These are phyloP conservation scores for Pterocarpus macrocarpus DNA, from an alignment of 306 rosid genomes.

Conservation along the genomic window DNA sequence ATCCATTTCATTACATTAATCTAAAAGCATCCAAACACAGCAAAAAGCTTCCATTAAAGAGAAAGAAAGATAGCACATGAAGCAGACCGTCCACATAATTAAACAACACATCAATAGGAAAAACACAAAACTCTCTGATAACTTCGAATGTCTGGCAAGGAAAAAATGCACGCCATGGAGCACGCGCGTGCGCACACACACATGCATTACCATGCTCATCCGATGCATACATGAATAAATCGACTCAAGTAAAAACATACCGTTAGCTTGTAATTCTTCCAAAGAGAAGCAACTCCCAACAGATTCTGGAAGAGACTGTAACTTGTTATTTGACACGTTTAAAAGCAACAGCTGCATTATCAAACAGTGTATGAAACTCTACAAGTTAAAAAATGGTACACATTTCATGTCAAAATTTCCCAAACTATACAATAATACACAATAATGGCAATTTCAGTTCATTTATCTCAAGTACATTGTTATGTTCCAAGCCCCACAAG, in stretches of 20 bases:
- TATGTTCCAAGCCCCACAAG: constrained; percentile 27
- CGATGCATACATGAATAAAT: constrained; percentile 32
- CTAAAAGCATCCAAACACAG: background rate
- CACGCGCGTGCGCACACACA: background rate
- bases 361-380: constrained; percentile 49
- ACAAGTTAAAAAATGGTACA: constrained; percentile 38
- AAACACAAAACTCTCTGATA: constrained; percentile 13
- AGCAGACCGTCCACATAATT: constrained; percentile 8
- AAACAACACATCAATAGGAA: background rate
- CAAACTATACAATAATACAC: constrained; percentile 2
- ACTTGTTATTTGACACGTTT: constrained; percentile 85
- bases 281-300: constrained; percentile 93
- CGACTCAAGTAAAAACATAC: constrained; percentile 52
- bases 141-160: constrained; percentile 16
- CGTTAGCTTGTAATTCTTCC: constrained; percentile 96
- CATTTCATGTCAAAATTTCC: constrained; percentile 17
- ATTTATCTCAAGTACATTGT: constrained; percentile 8
- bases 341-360: constrained; percentile 79
- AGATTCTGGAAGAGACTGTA: constrained; percentile 90
- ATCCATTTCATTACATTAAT: too few species aligned
- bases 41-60: constrained; percentile 33
- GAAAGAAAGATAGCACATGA: constrained; percentile 23
- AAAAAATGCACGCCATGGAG: background rate
- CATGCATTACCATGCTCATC: constrained; percentile 37
- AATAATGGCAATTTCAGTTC: constrained; percentile 16